Conservation (phyloP, 2,329 filamentous ascomycete species). For the Sporothrix schenckii region DNA sequence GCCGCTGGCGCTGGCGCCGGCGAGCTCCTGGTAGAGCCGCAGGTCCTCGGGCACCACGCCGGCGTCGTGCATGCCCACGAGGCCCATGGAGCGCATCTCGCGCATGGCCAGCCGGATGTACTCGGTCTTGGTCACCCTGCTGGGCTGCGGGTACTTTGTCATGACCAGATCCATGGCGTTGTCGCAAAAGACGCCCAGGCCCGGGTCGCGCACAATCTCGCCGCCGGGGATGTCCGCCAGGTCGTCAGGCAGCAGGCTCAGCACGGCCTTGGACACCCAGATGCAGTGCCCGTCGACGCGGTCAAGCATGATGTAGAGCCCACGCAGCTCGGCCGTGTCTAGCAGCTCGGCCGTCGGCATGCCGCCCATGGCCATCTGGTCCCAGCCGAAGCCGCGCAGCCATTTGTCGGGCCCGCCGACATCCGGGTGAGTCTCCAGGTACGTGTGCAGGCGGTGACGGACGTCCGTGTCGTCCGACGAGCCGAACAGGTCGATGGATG, state of each 20-base stretch:
- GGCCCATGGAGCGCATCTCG: conserved; percentile 64
- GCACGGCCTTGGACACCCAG: conserved; percentile 67
- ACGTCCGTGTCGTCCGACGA: conserved; percentile 59
- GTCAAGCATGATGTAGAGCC: conserved; percentile 68
- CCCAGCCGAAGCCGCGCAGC: conserved; percentile 71
- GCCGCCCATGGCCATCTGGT: conserved; percentile 64
- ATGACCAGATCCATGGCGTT: conserved; percentile 69
- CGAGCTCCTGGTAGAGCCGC: conserved; percentile 57
- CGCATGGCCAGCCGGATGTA: conserved; percentile 64
- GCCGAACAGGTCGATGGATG: conserved; percentile 67
- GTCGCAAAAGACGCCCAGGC: conserved; percentile 71
- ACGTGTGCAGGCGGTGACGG: conserved; percentile 54
- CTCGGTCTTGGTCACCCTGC: conserved; percentile 53
- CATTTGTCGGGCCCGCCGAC: conserved; percentile 60
- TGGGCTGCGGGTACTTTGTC: conserved; percentile 60
- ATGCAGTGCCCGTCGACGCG: conserved; percentile 71
- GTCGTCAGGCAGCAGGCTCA: conserved; percentile 60
- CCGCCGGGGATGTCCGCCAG: conserved; percentile 62
- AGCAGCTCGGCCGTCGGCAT: conserved; percentile 68
- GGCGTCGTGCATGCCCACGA: conserved; percentile 71
- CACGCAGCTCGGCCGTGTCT: conserved; percentile 54
- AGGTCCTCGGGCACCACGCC: conserved; percentile 61
- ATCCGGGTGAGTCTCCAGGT: conserved; percentile 54
- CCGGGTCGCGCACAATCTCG: conserved; percentile 63
- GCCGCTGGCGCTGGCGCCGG: conserved; percentile 37